Evolutionary conservation across 2,329 filamentous ascomycete genomes (phyloP), one percentile per base, ranked within the genome.

Genomic region (Tolypocladium amazonense): DNA sequence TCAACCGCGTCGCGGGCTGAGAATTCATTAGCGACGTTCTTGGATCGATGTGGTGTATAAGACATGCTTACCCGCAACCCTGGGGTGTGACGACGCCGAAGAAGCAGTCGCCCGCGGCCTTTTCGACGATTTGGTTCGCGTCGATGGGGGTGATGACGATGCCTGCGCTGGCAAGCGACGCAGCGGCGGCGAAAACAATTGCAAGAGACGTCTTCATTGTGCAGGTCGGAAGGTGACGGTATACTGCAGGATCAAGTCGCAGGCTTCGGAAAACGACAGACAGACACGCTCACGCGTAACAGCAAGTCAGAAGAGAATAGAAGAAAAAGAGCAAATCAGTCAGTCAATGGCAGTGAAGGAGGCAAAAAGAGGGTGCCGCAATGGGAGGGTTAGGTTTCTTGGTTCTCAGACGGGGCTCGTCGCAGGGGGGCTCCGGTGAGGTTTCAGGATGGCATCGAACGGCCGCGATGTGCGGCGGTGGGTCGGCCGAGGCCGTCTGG

Each of bases 91-190:
- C 75, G 23, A 81, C 79, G 39, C 82, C 82, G 65, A 79, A 82
- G 65, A 77, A 80, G 68, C 82, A 85, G 67, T 85, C 82, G 35
- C 76, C 79, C 2, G 66, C 41, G 23, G 69, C 65, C 65, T 76
- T 79, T 35, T 72, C 66, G n/a, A 85, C 77, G 39, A 84, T 73
- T 68, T 84, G 81, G 62, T 84, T 71, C 27, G 68, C 61, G 50
- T 69, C 71, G 64, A 85, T 76, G 57, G 82, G 82, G 4, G 79
- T 82, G 67, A 81, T 79, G 67, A 85, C 80, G 56, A 85, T 75
- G 59, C 77, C 81, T 35, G 82, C 82, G 63, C 72, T 77, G 66
- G 69, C 79, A 56, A 81, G 67, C 3, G 79, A 77, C 66, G 74
- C 75, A 35, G 76, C 70, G 58, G 77, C 77, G 54, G 81, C 61